phyloP scores from a whole-genome alignment of 2,329 filamentous ascomycete species.

The Didymellaceae sp. region DNA sequence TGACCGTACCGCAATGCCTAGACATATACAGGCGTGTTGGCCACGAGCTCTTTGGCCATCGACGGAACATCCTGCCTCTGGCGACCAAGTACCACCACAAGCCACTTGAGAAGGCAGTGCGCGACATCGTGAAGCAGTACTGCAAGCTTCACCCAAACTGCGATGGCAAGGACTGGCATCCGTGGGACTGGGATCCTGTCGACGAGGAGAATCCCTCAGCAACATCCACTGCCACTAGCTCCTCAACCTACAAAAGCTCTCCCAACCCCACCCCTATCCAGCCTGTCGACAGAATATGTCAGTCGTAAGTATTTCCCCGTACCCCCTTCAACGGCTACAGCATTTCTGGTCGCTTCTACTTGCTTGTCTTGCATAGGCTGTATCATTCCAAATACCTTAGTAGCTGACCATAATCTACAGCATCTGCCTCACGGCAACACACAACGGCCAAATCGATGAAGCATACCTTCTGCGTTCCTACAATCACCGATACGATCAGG shows the following conservation, averaged over 20 bases:
- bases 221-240: conserved; percentile 21
- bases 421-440: conserved; percentile 58
- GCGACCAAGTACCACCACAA: conserved; percentile 59
- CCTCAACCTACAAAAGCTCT: conserved; percentile 30
- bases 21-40: conserved; percentile 57
- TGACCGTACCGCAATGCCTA: conserved; percentile 57
- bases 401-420: conserved; percentile 12
- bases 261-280: conserved; percentile 11
- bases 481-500: conserved; percentile 52
- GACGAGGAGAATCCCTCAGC: conserved; percentile 23
- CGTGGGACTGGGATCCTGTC: conserved; percentile 44
- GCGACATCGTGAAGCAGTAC: conserved; percentile 52
- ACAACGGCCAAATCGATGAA: conserved; percentile 55
- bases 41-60: conserved; percentile 56
- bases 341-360: too few species aligned
- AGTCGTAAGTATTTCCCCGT: conserved; percentile 40
- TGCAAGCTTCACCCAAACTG: conserved; percentile 53
- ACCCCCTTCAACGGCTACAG: too few species aligned
- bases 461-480: conserved; percentile 59
- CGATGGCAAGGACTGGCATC: conserved; percentile 54
- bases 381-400: too few species aligned
- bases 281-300: conserved; percentile 45
- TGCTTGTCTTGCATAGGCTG: too few species aligned
- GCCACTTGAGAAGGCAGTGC: conserved; percentile 56
- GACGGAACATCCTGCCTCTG: conserved; percentile 53